Evolutionary conservation across 1,284 basidiomycete species (phyloP).

Genomic region (Moesziomyces sp.): DNA sequence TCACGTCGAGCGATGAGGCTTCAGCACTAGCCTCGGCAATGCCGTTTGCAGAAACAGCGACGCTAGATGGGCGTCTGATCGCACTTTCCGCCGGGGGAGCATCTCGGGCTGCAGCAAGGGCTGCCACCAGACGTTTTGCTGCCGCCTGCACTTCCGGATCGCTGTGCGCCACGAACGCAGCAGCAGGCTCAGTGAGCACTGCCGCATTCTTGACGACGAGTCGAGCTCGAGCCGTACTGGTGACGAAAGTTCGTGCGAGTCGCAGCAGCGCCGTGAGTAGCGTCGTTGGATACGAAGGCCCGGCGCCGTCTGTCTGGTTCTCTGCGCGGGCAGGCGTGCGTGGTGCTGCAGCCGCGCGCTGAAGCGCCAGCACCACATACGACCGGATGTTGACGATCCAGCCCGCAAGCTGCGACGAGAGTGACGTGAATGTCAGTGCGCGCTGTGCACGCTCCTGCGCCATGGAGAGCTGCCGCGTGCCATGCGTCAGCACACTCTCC

Average conservation of each 20-base stretch:
- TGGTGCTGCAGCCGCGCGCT: constrained; percentile 11
- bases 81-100: not conserved
- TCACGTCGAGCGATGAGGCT: not conserved
- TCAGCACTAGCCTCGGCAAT: not conserved
- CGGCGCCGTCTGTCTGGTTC: not conserved
- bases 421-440: constrained; percentile 33
- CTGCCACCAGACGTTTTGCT: constrained; percentile 7
- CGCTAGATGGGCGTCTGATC: not conserved
- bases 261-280: constrained; percentile 22
- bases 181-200: constrained; percentile 12
- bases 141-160: constrained; percentile 21
- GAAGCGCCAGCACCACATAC: constrained; percentile 20
- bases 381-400: constrained; percentile 41
- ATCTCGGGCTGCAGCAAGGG: not conserved
- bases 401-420: constrained; percentile 33
- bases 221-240: constrained; percentile 20
- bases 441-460: constrained; percentile 36
- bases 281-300: constrained; percentile 5
- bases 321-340: constrained; percentile 1
- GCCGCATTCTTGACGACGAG: constrained; percentile 11
- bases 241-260: constrained; percentile 19
- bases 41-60: not conserved
- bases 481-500: constrained; percentile 20
- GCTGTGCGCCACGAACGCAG: constrained; percentile 14
- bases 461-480: constrained; percentile 26